phyloP scores from a whole-genome alignment of 805 yeast species.

The Blastobotrys muscicola region DNA sequence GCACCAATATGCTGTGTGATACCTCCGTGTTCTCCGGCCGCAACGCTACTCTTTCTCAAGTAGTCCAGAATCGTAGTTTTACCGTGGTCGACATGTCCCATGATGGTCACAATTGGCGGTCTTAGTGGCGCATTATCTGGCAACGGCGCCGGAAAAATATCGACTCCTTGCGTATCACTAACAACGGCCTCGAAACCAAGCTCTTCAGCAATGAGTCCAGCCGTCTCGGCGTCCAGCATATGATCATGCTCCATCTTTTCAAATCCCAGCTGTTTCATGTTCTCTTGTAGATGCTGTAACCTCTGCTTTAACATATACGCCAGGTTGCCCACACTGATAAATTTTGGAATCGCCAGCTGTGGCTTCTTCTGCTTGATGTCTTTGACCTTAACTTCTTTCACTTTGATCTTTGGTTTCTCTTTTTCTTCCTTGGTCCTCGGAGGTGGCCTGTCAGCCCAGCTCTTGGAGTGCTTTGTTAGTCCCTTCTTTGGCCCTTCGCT shows the following conservation, averaged over 20 bases:
- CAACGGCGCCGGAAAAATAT: slow-evolving; percentile 47
- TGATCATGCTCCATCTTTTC: slow-evolving; percentile 58
- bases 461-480: not conserved
- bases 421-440: not conserved
- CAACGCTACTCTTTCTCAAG: slow-evolving; percentile 76
- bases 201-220: slow-evolving; percentile 81
- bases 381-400: slow-evolving; percentile 5
- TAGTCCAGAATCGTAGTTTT: slow-evolving; percentile 89
- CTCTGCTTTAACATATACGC: slow-evolving; percentile 63
- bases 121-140: slow-evolving; percentile 51
- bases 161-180: slow-evolving; percentile 50
- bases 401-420: not conserved
- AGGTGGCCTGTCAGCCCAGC: not conserved
- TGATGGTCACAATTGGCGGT: slow-evolving; percentile 92
- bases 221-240: slow-evolving; percentile 79
- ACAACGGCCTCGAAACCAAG: slow-evolving; percentile 46
- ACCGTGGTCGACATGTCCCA: slow-evolving; percentile 99
- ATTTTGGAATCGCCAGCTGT: slow-evolving; percentile 48
- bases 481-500: not conserved
- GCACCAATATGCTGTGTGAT: slow-evolving; percentile 98
- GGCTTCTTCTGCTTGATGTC: slow-evolving; percentile 11
- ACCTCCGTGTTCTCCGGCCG: slow-evolving; percentile 83
- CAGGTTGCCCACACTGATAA: slow-evolving; percentile 67
- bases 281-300: slow-evolving; percentile 46
- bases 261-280: slow-evolving; percentile 63